Evolutionary conservation across 2,329 filamentous ascomycete species (phyloP).

Genomic region (Fusarium tricinctum): DNA sequence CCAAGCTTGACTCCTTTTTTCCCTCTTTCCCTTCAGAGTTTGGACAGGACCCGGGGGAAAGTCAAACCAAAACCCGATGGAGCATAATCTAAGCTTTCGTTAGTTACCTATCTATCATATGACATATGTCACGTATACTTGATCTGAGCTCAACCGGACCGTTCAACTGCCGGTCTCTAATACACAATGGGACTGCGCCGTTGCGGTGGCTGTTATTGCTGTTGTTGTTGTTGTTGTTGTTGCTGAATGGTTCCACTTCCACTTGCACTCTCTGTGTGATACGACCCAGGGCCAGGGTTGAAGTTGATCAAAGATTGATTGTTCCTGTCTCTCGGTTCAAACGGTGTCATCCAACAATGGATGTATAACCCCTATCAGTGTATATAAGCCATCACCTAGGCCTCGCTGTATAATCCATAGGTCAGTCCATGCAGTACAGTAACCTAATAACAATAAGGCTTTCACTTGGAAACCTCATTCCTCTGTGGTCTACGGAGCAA

Average conservation of each 20-base stretch:
- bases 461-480: constrained; percentile 32
- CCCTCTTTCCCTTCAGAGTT: neutral
- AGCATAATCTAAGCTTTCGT: constrained; percentile 1
- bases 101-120: too few relatives aligned
- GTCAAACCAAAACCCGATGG: constrained; percentile 20
- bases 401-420: neutral
- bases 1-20: constrained; percentile 20
- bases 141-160: constrained; percentile 1
- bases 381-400: neutral
- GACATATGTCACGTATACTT: constrained; percentile 28
- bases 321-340: too few relatives aligned
- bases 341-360: constrained; percentile 8
- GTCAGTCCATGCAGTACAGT: constrained; percentile 8
- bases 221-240: constrained; percentile 14
- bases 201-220: neutral
- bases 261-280: constrained; percentile 20
- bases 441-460: neutral
- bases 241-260: constrained; percentile 19
- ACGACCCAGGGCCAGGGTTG: neutral
- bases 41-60: constrained; percentile 12
- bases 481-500: neutral
- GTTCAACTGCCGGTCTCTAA: constrained; percentile 19
- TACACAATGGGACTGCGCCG: constrained; percentile 18
- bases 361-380: neutral
- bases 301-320: neutral